phyloP scores from a whole-genome alignment of 805 yeast species.

The Candida krabiensis region DNA sequence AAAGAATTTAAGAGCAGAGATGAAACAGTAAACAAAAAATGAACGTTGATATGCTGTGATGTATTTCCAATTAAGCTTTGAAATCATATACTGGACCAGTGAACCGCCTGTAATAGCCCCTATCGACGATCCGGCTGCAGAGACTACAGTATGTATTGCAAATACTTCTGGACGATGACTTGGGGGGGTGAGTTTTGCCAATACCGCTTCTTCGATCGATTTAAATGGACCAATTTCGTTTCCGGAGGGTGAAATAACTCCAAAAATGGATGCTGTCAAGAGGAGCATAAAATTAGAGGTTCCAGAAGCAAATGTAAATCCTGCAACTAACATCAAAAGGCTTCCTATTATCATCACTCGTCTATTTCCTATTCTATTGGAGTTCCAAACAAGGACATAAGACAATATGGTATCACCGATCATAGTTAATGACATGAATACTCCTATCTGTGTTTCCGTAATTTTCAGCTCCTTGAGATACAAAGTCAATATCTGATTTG shows the following conservation, averaged over 20 bases:
- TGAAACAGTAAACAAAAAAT: conserved; percentile 53
- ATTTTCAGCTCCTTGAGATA: conserved; percentile 58
- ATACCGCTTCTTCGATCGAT: conserved; percentile 78
- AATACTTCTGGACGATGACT: conserved; percentile 67
- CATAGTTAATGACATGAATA: conserved; percentile 79
- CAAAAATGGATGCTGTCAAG: conserved; percentile 71
- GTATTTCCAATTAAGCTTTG: conserved; percentile 31
- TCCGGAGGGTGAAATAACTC: conserved; percentile 87
- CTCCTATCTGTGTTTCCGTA: conserved; percentile 61
- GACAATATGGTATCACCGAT: conserved; percentile 78
- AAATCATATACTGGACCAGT: conserved; percentile 46
- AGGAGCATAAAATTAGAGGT: conserved; percentile 54
- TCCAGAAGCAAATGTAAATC: conserved; percentile 57
- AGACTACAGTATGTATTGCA: conserved; percentile 70
- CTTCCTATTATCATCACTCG: conserved; percentile 63
- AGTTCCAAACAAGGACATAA: conserved; percentile 71
- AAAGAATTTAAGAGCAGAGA: conserved; percentile 53
- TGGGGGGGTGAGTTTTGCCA: conserved; percentile 74
- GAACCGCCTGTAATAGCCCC: conserved; percentile 70
- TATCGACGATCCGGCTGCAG: conserved; percentile 69
- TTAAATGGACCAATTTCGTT: conserved; percentile 91
- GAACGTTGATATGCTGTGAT: conserved; percentile 54
- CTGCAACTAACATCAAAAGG: conserved; percentile 66
- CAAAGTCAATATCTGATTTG: conserved; percentile 75
- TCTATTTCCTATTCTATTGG: conserved; percentile 70